Evolutionary conservation across 306 rosid genomes (phyloP).

Genomic region (Hippophae gyantsensis): DNA sequence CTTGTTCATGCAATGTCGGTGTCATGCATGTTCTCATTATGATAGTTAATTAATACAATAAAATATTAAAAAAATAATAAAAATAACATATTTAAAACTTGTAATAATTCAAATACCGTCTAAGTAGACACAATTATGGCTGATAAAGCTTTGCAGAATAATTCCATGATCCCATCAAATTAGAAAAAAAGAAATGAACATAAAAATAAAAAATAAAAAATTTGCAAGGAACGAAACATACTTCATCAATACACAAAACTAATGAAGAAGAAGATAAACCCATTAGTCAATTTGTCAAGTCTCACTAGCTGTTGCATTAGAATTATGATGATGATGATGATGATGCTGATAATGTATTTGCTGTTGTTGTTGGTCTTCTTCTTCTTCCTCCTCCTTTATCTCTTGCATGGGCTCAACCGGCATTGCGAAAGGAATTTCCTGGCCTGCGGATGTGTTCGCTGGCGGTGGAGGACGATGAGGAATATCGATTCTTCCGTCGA

Average conservation of each 20-base stretch:
- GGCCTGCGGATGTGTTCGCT: not conserved
- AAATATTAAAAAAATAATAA: no score
- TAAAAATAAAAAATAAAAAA: not conserved
- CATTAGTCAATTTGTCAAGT: not conserved
- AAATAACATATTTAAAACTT: no score
- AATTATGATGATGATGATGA: not conserved
- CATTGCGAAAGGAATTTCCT: slow-evolving; percentile 12
- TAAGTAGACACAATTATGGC: no score
- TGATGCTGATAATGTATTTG: not conserved
- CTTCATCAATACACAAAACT: not conserved
- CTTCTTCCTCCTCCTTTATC: slow-evolving; percentile 28
- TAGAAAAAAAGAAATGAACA: no score
- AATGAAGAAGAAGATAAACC: not conserved
- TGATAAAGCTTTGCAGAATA: no score
- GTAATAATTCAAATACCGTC: no score
- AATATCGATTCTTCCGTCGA: slow-evolving; percentile 52
- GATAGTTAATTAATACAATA: no score
- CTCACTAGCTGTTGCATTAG: slow-evolving; percentile 9
- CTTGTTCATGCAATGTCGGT: no score
- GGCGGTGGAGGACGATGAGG: slow-evolving; percentile 19
- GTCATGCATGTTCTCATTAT: no score
- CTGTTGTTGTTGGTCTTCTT: not conserved
- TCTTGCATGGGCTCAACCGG: slow-evolving; percentile 28
- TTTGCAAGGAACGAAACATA: not conserved
- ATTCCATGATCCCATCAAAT: no score